Base-by-base conservation (phyloP, 176 grass and related monocot genomes). In the Ensete ventricosum region DNA sequence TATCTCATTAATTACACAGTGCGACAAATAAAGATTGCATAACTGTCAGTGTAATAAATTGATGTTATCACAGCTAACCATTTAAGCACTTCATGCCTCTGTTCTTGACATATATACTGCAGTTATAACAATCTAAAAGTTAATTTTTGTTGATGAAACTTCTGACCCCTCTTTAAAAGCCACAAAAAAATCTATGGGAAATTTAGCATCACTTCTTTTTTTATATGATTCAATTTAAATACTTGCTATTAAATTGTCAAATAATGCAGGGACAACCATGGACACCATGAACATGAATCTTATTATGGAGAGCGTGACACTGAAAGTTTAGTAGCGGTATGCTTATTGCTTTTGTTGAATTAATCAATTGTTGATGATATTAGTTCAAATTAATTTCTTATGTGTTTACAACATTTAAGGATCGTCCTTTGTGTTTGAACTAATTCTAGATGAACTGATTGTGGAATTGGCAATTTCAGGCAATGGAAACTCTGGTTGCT, bases 291-390 rank as follows among this genome's bases (percentile, higher is more conserved):
- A 76, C 96, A 99, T 75, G 96, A 99, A 71, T 99, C 96, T 17
- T 99, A 99, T 64, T 99, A 99, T 55, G 96, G 96, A 64, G 96
- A 99, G 27, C 91, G 96, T 81, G 96, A 99, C 69, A 95, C 91
- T 80, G 91, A 99, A 74, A 99, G 96, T 76, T 91, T 99, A 84
- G 91, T 99, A 57, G 86, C 78, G 86, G 96, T 99, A 99, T 84
- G 86, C 14, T 80, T 73, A 43, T 73, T 64, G 55, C 13, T 77
- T 65, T 12, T 20, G 20, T 77, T 77, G 10, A 52, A 52, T 24
- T 52, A 55, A 27, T 54, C 11, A 55, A 55, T 57, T 50, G 5
- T 69, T 20, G 14, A 9, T 24, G n/a, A 12, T 49, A 34, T 67
- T 17, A 19, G 14, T 69, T 50, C 17, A 69, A 29, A 70, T 19